These are phyloP conservation scores for Grosmannia huntii DNA, from an alignment of 2,329 filamentous ascomycete species.

Conservation along the genomic window DNA sequence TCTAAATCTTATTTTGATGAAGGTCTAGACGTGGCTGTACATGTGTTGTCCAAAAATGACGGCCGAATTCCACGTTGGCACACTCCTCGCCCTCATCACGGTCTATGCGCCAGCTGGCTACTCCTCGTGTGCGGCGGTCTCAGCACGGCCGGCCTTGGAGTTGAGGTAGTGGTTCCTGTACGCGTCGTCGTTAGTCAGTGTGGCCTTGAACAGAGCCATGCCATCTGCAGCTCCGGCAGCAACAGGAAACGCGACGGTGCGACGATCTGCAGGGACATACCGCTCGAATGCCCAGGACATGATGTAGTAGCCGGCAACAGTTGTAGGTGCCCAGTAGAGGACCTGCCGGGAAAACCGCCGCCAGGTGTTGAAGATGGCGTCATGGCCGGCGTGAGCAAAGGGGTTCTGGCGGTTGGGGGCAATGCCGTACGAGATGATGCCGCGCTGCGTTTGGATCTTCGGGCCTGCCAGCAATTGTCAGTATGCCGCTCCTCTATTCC, in stretches of 20 bases:
- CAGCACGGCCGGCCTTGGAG: slow-evolving; percentile 59
- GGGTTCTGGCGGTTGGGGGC: slow-evolving; percentile 83
- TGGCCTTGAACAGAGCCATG: neutral
- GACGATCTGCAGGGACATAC: slow-evolving; percentile 39
- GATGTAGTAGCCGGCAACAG: slow-evolving; percentile 64
- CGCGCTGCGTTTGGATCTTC: slow-evolving; percentile 33
- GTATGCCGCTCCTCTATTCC: neutral
- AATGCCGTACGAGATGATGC: slow-evolving; percentile 59
- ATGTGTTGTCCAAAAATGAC: neutral
- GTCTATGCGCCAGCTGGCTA: neutral
- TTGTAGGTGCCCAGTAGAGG: slow-evolving; percentile 74
- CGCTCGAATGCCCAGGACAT: slow-evolving; percentile 87
- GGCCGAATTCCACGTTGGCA: neutral
- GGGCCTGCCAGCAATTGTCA: slow-evolving; percentile 4
- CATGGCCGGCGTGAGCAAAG: slow-evolving; percentile 62
- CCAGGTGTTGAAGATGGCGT: slow-evolving; percentile 91
- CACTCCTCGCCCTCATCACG: neutral
- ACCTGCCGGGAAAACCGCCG: slow-evolving; percentile 76
- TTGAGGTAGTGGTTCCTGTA: slow-evolving; percentile 67
- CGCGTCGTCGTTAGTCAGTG: neutral
- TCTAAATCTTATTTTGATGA: neutral
- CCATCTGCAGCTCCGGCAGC: no score
- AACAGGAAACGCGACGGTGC: no score
- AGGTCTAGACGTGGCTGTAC: neutral
- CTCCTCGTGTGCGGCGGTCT: slow-evolving; percentile 24